Evolutionary conservation across 2,329 filamentous ascomycete species (phyloP).

Genomic region (Fusarium dimerum): DNA sequence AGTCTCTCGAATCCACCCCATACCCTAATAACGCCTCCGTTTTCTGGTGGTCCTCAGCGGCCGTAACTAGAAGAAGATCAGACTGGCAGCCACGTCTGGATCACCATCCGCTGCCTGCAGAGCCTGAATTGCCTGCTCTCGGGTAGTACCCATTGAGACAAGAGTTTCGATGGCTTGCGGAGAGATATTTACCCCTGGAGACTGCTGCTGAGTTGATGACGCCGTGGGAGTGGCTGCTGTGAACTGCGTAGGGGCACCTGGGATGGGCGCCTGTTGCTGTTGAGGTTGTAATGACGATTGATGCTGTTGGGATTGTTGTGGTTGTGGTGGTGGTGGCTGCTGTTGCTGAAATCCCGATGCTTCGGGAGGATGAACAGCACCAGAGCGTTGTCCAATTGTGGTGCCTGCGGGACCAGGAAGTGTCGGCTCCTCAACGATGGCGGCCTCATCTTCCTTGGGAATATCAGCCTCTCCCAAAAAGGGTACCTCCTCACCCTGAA

Average conservation of each 20-base stretch:
- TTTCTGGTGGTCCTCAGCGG: conserved; percentile 1
- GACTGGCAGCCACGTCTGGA: conserved; percentile 81
- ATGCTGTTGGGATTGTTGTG: conserved; percentile 1
- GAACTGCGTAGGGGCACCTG: conserved; percentile 21
- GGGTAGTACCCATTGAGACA: conserved; percentile 73
- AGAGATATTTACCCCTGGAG: conserved; percentile 41
- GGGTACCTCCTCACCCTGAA: conserved; percentile 83
- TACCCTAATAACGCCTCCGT: conserved; percentile 12
- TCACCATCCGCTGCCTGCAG: conserved; percentile 83
- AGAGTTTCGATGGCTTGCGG: conserved; percentile 75
- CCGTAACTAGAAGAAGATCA: conserved; percentile 59
- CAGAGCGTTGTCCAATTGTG: conserved; percentile 80
- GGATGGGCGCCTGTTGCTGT: conserved; percentile 15
- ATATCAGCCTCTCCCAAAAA: conserved; percentile 94
- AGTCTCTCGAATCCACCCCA: conserved; percentile 1
- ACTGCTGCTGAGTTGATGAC: conserved; percentile 29
- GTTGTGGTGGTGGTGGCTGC: conserved; percentile 22
- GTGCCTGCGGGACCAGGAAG: conserved; percentile 86
- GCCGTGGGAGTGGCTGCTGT: conserved; percentile 29
- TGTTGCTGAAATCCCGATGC: conserved; percentile 14
- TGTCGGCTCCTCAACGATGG: conserved; percentile 75
- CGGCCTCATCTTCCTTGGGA: conserved; percentile 79
- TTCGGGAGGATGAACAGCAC: conserved; percentile 59
- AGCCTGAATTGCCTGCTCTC: conserved; percentile 75
- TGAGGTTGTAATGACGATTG: conserved; percentile 10